Conservation (phyloP, 345 rosid genomes). For the Clarkia xantiana region DNA sequence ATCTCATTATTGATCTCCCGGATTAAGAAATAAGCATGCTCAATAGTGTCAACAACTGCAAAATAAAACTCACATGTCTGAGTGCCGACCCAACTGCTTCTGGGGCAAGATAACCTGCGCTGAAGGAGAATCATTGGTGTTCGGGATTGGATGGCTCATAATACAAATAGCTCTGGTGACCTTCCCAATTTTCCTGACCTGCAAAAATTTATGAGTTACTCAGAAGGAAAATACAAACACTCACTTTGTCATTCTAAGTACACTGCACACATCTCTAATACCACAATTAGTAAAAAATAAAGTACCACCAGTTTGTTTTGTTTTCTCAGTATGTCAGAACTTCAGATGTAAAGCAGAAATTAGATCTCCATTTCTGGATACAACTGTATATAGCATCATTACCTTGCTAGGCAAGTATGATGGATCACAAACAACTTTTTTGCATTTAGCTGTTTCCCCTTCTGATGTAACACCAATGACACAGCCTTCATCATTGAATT, state of each 20-base stretch:
- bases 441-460: constrained; percentile 94
- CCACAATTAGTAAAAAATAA: no score
- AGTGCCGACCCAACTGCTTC: constrained; percentile 84
- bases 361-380: not conserved
- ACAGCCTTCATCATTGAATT: constrained; percentile 72
- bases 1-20: no score
- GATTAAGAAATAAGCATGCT: no score
- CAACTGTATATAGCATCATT: not conserved
- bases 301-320: no score
- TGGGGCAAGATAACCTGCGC: constrained; percentile 87
- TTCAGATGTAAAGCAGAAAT: no score
- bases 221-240: not conserved
- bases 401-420: constrained; percentile 83
- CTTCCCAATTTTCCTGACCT: constrained; percentile 82
- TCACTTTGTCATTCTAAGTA: no score
- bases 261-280: no score
- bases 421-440: constrained; percentile 95
- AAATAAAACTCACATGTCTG: constrained; percentile 45
- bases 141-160: constrained; percentile 91
- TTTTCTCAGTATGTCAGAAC: no score
- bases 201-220: constrained; percentile 7
- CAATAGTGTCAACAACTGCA: not conserved
- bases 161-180: constrained; percentile 85
- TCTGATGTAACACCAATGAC: constrained; percentile 85
- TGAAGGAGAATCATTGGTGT: constrained; percentile 76